phyloP scores from a whole-genome alignment of 257 asterid species.

The Plantago elongata region DNA sequence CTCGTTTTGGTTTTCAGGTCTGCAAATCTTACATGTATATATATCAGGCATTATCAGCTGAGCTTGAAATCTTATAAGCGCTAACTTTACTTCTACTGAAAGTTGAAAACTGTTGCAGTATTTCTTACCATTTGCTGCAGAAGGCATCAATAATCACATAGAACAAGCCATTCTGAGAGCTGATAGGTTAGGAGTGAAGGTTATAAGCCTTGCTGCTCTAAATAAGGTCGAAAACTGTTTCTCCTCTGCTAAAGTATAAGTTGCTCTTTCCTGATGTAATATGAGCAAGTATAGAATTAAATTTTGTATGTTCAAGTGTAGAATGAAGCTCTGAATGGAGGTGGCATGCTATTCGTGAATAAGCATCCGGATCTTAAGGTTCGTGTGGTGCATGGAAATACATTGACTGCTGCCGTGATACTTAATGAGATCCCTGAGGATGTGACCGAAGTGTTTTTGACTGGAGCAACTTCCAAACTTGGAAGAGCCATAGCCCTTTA shows the following conservation, averaged over 20 bases:
- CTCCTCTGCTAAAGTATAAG: neutral
- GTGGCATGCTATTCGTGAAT: slow-evolving; percentile 76
- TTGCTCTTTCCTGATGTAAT: neutral
- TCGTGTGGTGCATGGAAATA: slow-evolving; percentile 88
- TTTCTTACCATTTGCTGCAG: slow-evolving; percentile 80
- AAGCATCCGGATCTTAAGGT: slow-evolving; percentile 70
- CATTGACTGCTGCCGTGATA: slow-evolving; percentile 90
- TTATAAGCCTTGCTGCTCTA: slow-evolving; percentile 94
- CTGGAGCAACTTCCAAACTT: slow-evolving; percentile 92
- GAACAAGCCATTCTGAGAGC: slow-evolving; percentile 90
- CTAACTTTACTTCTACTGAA: neutral
- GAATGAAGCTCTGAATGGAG: slow-evolving; percentile 93
- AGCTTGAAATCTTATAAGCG: neutral
- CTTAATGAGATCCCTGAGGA: slow-evolving; percentile 55
- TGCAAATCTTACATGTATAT: neutral
- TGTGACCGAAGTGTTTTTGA: slow-evolving; percentile 65
- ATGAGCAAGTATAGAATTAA: neutral
- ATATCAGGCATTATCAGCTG: neutral
- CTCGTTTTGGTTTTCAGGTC: slow-evolving; percentile 94
- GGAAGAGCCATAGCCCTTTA: slow-evolving; percentile 92
- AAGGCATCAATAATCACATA: slow-evolving; percentile 72
- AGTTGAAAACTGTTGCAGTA: slow-evolving; percentile 41
- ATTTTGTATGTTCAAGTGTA: slow-evolving; percentile 19
- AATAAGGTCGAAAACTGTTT: slow-evolving; percentile 54
- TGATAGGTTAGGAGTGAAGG: slow-evolving; percentile 80